phyloP scores from a whole-genome alignment of 768 basidiomycete species.

The Kondoa subrosea region DNA sequence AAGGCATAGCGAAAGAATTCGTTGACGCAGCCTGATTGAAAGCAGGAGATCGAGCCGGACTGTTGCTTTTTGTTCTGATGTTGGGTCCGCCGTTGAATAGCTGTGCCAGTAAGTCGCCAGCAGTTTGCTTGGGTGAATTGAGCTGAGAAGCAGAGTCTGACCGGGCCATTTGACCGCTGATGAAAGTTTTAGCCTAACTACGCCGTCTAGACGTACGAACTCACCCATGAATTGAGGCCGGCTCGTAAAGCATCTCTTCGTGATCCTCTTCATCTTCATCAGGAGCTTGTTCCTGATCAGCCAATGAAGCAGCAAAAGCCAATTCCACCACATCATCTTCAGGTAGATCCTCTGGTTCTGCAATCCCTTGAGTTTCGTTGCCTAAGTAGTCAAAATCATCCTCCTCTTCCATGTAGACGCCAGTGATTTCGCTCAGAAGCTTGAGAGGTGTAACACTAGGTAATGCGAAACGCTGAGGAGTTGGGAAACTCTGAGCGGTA shows the following conservation, averaged over 20 bases:
- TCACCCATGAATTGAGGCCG: background rate
- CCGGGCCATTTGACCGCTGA: background rate
- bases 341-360: constrained; percentile 1
- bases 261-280: constrained; percentile 42
- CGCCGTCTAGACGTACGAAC: constrained; percentile 28
- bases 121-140: constrained; percentile 10
- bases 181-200: background rate
- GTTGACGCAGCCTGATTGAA: background rate
- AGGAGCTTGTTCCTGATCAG: constrained; percentile 15
- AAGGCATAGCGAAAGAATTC: background rate
- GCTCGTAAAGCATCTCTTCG: constrained; percentile 61
- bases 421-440: constrained; percentile 28
- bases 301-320: background rate
- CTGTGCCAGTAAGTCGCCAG: constrained; percentile 15
- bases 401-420: constrained; percentile 38
- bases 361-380: background rate
- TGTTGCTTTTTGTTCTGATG: background rate
- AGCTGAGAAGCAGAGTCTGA: background rate
- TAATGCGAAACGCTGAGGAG: constrained; percentile 3
- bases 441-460: constrained; percentile 4
- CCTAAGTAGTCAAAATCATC: constrained; percentile 33
- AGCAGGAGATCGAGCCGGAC: background rate
- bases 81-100: constrained; percentile 11
- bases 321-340: background rate
- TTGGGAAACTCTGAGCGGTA: background rate